Evolutionary conservation across 2,329 filamentous ascomycete species (phyloP).

Genomic region (Sporothrix inflata): DNA sequence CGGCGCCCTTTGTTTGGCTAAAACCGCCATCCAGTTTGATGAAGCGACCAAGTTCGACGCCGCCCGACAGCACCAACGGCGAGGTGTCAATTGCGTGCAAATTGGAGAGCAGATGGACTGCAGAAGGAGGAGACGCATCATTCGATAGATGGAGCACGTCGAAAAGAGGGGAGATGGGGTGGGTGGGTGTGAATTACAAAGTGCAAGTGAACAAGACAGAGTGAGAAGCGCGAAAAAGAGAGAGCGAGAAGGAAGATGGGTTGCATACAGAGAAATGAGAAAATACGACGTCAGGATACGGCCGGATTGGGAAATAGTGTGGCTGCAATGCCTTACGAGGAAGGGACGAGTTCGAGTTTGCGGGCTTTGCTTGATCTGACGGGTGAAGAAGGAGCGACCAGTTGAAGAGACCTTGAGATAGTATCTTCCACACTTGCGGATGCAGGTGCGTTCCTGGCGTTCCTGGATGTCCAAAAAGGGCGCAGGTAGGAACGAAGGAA

Average conservation of each 20-base stretch:
- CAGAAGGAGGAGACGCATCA: background rate
- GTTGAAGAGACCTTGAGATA: background rate
- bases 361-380: background rate
- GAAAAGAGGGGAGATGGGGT: background rate
- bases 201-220: background rate
- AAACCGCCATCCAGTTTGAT: background rate
- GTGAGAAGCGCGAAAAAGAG: background rate
- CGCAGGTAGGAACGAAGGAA: constrained; percentile 10
- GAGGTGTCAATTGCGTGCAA: constrained; percentile 12
- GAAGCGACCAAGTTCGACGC: constrained; percentile 8
- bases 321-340: constrained; percentile 19
- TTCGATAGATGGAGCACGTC: background rate
- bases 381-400: constrained; percentile 14
- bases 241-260: background rate
- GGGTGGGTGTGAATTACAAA: background rate
- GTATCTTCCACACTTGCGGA: background rate
- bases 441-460: constrained; percentile 20
- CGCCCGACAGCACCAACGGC: background rate
- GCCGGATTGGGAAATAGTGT: constrained; percentile 12
- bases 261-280: constrained; percentile 21
- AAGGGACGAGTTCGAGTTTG: background rate
- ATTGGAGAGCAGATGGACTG: background rate
- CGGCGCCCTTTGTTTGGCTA: constrained; percentile 8
- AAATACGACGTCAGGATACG: constrained; percentile 14
- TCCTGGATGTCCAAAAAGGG: constrained; percentile 6